A percentile compares a stretch with the other conserved stretches of the same genome.
phyloP scores from a whole-genome alignment of 108 stramenopile species.

The Ochromonas danica region DNA sequence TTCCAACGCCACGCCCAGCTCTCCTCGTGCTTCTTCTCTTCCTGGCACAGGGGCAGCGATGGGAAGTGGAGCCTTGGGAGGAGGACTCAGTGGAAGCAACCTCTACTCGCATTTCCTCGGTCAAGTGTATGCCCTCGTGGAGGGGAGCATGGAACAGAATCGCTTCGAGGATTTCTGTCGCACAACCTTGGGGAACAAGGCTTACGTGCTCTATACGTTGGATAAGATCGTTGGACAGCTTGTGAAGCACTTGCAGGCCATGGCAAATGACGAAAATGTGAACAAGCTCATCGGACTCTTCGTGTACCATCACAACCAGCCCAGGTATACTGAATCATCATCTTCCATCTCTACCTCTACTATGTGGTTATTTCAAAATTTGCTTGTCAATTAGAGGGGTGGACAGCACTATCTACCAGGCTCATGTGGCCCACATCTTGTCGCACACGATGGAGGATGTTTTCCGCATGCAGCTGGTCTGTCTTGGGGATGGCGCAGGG shows the following conservation, averaged over 20 bases:
- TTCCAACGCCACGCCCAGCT: too few relatives aligned
- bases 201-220: constrained; percentile 48
- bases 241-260: constrained; percentile 42
- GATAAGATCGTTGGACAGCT: constrained; percentile 50
- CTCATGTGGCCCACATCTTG: constrained; percentile 25
- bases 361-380: too few relatives aligned
- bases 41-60: too few relatives aligned
- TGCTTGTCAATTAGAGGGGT: background rate
- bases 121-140: constrained; percentile 50
- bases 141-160: constrained; percentile 38
- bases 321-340: background rate
- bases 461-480: constrained; percentile 22
- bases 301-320: constrained; percentile 27
- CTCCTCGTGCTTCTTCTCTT: too few relatives aligned
- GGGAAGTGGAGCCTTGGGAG: too few relatives aligned
- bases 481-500: background rate
- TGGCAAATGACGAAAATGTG: constrained; percentile 45
- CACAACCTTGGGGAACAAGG: constrained; percentile 47
- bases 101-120: constrained; percentile 45
- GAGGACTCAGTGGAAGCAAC: too few relatives aligned
- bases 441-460: constrained; percentile 37
- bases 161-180: constrained; percentile 61
- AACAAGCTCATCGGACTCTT: constrained; percentile 28
- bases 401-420: background rate
- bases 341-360: background rate